phyloP scores from a whole-genome alignment of 768 basidiomycete species.

The Symmetrospora coprosmae region DNA sequence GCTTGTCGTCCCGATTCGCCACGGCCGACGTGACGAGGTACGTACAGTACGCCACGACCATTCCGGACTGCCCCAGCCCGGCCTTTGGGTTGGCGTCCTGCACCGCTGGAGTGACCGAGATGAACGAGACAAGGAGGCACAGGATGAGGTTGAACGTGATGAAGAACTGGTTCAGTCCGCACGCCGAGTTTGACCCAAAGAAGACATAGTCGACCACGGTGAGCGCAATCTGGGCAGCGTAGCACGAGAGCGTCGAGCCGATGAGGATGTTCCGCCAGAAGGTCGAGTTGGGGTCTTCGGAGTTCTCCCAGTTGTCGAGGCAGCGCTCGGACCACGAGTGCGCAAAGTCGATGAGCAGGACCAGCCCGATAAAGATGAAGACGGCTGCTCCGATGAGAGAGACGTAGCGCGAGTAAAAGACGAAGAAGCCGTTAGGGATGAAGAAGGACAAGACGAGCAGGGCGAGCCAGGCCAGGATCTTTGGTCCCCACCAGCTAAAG shows the following conservation, averaged over 20 bases:
- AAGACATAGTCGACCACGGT: slow-evolving; percentile 81
- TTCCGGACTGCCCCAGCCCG: slow-evolving; percentile 82
- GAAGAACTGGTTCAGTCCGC: slow-evolving; percentile 89
- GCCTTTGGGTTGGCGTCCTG: slow-evolving; percentile 89
- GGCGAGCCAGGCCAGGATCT: slow-evolving; percentile 73
- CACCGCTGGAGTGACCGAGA: slow-evolving; percentile 68
- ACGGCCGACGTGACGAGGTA: slow-evolving; percentile 89
- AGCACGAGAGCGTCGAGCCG: slow-evolving; percentile 79
- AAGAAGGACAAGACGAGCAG: slow-evolving; percentile 73
- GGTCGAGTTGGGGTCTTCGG: slow-evolving; percentile 59
- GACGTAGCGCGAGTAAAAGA: slow-evolving; percentile 88
- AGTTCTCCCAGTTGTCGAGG: slow-evolving; percentile 70
- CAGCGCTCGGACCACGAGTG: slow-evolving; percentile 98
- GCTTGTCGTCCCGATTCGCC: slow-evolving; percentile 64
- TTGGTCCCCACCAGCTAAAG: slow-evolving; percentile 93
- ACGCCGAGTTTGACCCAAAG: slow-evolving; percentile 64
- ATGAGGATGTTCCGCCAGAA: slow-evolving; percentile 95
- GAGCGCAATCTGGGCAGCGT: slow-evolving; percentile 64
- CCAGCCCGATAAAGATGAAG: slow-evolving; percentile 92
- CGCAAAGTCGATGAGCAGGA: slow-evolving; percentile 94
- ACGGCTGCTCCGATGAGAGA: slow-evolving; percentile 79
- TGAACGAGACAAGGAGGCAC: slow-evolving; percentile 59
- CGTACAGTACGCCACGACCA: slow-evolving; percentile 96
- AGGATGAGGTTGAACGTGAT: slow-evolving; percentile 84
- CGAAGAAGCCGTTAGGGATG: slow-evolving; percentile 94